Conservation (phyloP, 805 yeast genomes). For the Pichia cephalocereana region DNA sequence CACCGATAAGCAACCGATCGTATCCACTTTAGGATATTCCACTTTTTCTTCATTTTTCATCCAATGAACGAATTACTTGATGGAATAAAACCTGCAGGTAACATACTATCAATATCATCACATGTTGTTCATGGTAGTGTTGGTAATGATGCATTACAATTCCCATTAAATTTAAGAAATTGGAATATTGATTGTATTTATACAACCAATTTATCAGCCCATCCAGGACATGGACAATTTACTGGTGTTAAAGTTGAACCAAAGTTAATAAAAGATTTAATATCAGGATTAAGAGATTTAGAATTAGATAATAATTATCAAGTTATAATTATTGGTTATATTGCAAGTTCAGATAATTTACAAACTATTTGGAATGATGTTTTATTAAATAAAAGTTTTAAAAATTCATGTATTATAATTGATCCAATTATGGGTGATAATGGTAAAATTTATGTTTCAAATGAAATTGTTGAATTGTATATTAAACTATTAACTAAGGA, state of each 20-base stretch:
- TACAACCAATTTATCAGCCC: constrained; percentile 84
- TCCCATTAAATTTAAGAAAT: constrained; percentile 76
- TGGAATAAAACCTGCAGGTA: constrained; percentile 8
- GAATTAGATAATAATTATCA: constrained; percentile 43
- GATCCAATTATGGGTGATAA: constrained; percentile 95
- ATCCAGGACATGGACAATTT: constrained; percentile 76
- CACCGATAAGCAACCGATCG: too few species aligned
- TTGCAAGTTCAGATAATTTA: constrained; percentile 54
- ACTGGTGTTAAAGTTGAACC: constrained; percentile 47
- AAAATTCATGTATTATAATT: constrained; percentile 24
- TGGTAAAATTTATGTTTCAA: constrained; percentile 68
- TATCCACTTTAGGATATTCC: too few species aligned
- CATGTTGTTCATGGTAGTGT: constrained; percentile 96
- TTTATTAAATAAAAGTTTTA: constrained; percentile 13
- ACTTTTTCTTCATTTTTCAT: neutral
- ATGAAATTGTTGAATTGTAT: constrained; percentile 44
- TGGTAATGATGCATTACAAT: constrained; percentile 84
- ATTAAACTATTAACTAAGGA: constrained; percentile 34
- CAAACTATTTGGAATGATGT: constrained; percentile 32
- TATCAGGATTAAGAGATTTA: constrained; percentile 41
- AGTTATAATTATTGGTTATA: constrained; percentile 71
- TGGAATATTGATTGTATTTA: constrained; percentile 92
- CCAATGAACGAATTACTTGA: neutral
- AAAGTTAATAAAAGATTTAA: constrained; percentile 38
- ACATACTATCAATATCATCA: constrained; percentile 59